A percentile compares a stretch with the other conserved stretches of the same genome.
phyloP scores from a whole-genome alignment of 1,139 yeast species.

The Lodderomyces pseudojiufengensis region DNA sequence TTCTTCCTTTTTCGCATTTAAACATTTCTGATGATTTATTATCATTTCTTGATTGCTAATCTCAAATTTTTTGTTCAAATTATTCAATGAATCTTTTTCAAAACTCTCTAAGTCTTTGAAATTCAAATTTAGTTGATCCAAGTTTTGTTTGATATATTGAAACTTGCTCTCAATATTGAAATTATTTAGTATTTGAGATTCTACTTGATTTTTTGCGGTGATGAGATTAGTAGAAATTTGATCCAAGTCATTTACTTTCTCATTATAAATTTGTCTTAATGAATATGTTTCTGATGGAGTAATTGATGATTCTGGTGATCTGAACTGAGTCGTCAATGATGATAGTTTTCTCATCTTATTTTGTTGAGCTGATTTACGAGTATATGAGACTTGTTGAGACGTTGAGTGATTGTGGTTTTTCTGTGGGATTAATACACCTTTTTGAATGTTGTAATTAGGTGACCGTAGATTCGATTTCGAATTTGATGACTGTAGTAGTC shows the following conservation, averaged over 20 bases:
- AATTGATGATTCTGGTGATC: background rate
- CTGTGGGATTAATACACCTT: too few relatives aligned
- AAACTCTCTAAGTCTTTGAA: slow-evolving; percentile 29
- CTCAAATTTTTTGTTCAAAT: slow-evolving; percentile 33
- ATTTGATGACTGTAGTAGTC: too few relatives aligned
- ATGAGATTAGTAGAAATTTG: slow-evolving; percentile 21
- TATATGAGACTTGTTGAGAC: background rate
- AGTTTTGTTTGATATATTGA: slow-evolving; percentile 19
- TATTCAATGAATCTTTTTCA: slow-evolving; percentile 24
- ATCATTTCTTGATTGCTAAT: slow-evolving; percentile 31
- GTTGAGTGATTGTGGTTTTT: background rate
- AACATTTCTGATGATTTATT: slow-evolving; percentile 30
- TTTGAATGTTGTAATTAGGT: background rate
- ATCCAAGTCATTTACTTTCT: slow-evolving; percentile 13
- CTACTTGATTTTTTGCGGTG: slow-evolving; percentile 37
- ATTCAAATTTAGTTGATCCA: slow-evolving; percentile 21
- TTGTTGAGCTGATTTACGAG: background rate
- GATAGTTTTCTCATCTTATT: slow-evolving; percentile 9
- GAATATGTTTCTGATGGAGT: slow-evolving; percentile 3
- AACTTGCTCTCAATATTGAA: slow-evolving; percentile 38
- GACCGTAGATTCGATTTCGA: too few relatives aligned
- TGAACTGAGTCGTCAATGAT: background rate
- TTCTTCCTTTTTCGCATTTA: slow-evolving; percentile 35
- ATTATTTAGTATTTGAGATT: slow-evolving; percentile 31
- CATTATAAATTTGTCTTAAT: slow-evolving; percentile 9